A percentile compares a stretch with the other conserved stretches of the same genome.
These are phyloP conservation scores for Cardiospermum halicacabum DNA, from an alignment of 345 rosid species.

Conservation along the genomic window DNA sequence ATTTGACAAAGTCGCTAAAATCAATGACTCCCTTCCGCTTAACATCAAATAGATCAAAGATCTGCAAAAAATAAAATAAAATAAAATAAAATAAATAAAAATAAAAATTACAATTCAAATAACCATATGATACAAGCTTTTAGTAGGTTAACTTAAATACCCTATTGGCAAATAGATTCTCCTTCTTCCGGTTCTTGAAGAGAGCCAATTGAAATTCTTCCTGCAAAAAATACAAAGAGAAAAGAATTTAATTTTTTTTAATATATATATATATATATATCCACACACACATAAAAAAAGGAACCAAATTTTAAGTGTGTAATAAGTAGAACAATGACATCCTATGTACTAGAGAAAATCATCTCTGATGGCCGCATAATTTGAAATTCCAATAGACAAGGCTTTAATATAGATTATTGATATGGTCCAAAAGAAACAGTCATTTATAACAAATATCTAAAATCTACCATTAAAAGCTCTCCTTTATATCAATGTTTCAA, in stretches of 20 bases:
- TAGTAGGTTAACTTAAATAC: slow-evolving; percentile 30
- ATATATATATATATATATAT: too few species aligned
- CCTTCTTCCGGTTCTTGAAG: slow-evolving; percentile 86
- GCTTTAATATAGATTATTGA: not conserved
- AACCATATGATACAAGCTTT: too few species aligned
- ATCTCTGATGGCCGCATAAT: not conserved
- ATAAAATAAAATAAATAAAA: not conserved
- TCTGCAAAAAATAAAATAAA: slow-evolving; percentile 39
- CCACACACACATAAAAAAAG: not conserved
- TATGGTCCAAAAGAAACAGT: not conserved
- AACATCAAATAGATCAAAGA: slow-evolving; percentile 89
- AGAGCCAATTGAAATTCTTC: slow-evolving; percentile 96
- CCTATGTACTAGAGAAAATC: not conserved
- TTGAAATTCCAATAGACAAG: not conserved
- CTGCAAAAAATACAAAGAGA: slow-evolving; percentile 44
- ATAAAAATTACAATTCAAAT: too few species aligned
- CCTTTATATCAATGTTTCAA: not conserved
- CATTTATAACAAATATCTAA: not conserved
- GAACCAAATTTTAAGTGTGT: not conserved
- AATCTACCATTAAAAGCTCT: not conserved
- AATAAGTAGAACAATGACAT: not conserved
- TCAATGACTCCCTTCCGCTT: slow-evolving; percentile 90
- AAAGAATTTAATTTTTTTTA: too few species aligned
- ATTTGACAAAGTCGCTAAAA: slow-evolving; percentile 89
- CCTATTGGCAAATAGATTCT: slow-evolving; percentile 91